phyloP scores from a whole-genome alignment of 2,329 filamentous ascomycete genomes.

The Fusarium sp. region DNA sequence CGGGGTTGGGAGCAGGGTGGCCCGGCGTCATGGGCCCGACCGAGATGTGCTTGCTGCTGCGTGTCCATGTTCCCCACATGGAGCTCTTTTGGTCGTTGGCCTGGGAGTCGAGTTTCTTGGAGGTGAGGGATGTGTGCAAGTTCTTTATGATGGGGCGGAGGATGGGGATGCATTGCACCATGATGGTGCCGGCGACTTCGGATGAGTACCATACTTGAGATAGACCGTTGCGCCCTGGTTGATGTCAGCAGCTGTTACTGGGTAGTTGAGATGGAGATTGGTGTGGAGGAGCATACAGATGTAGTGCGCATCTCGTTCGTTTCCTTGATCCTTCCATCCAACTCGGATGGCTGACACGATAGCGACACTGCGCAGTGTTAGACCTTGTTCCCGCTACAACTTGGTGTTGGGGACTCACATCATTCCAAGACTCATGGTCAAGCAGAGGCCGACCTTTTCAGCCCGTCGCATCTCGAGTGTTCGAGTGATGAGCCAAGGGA shows the following conservation, averaged over 20 bases:
- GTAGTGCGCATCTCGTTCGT: constrained; percentile 56
- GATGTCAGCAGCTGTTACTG: background rate
- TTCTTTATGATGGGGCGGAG: constrained; percentile 56
- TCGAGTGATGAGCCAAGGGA: constrained; percentile 61
- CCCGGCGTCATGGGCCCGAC: constrained; percentile 11
- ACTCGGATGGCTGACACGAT: constrained; percentile 59
- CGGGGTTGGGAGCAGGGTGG: constrained; percentile 3
- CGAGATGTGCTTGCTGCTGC: constrained; percentile 37
- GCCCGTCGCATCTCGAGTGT: constrained; percentile 56
- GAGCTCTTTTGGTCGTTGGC: constrained; percentile 28
- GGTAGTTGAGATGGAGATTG: too few species aligned
- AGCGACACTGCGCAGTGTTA: constrained; percentile 54
- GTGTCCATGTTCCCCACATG: constrained; percentile 33
- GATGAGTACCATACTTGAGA: constrained; percentile 54
- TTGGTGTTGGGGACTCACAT: constrained; percentile 43
- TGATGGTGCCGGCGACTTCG: constrained; percentile 62
- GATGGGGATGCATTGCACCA: constrained; percentile 63
- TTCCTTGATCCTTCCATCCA: constrained; percentile 59
- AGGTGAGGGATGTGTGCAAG: constrained; percentile 40
- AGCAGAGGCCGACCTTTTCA: constrained; percentile 60
- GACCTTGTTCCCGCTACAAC: rapidly evolving
- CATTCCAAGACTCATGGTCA: constrained; percentile 61
- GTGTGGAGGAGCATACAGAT: constrained; percentile 50
- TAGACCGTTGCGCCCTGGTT: constrained; percentile 41
- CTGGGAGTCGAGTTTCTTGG: constrained; percentile 33